Base-by-base conservation (phyloP, 495 filamentous ascomycete genomes). In the Corynascus novoguineensis region DNA sequence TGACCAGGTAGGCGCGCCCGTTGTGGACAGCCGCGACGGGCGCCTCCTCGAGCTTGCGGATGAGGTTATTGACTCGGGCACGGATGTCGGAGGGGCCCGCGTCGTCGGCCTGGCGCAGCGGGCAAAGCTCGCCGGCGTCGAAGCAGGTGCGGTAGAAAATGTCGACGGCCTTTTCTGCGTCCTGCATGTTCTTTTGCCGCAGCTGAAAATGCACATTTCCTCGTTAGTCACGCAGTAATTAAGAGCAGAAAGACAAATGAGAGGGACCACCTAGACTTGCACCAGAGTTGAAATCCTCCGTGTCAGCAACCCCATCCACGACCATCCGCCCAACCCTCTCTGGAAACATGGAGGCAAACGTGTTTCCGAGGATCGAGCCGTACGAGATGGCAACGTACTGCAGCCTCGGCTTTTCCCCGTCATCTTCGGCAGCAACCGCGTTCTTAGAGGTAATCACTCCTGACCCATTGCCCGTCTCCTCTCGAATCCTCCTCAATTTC, bases 381-480 rank as follows among this genome's bases (percentile, higher is more conserved):
- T 86, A 86, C 1, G 79, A 83, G n/a, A 83, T 72, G 0, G 83
- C 83, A 77, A 81, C 81, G 59, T 81, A 86, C 32, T 80, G 50
- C 17, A 59, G 19, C 40, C 15, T 24, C 8, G 44, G n/a, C 42
- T 54, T 48, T 22, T 50, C 50, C 31, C 22, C 34, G n/a, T 14
- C 25, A 8, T 11, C 24, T 37, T 10, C 7, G 22, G n/a, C n/a
- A n/a, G n/a, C n/a, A n/a, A n/a, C n/a, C n/a, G n/a, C n/a, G n/a
- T n/a, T n/a, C n/a, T n/a, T n/a, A n/a, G n/a, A n/a, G n/a, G n/a
- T n/a, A n/a, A n/a, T n/a, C n/a, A n/a, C n/a, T n/a, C n/a, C n/a
- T n/a, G n/a, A 42, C 4, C 4, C 44, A 21, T 35, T 49, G 29
- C 14, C 50, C 4, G 21, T 24, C 27, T 17, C 24, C 10, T 21